These are phyloP conservation scores for Ophiostoma quercus DNA, from an alignment of 2,329 filamentous ascomycete genomes.

Conservation along the genomic window DNA sequence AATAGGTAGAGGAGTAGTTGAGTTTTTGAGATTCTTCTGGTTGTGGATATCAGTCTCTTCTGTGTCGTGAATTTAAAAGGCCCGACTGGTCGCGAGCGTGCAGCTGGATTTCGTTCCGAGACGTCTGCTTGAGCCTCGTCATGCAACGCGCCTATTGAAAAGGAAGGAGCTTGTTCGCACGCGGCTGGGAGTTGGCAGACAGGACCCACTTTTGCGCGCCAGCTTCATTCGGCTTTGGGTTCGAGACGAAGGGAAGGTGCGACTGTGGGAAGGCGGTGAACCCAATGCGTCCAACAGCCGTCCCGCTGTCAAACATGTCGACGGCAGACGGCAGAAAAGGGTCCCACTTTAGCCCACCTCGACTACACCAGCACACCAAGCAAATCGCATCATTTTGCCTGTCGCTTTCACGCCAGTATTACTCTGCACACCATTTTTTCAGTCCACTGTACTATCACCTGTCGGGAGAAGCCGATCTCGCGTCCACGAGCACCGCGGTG, in stretches of 20 bases:
- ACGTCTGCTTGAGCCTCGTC: slow-evolving; percentile 2
- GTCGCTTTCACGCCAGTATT: not conserved
- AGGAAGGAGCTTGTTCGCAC: slow-evolving; percentile 19
- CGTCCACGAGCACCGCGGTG: not conserved
- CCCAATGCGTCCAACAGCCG: not conserved
- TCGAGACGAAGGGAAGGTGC: not conserved
- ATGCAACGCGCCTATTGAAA: slow-evolving; percentile 6
- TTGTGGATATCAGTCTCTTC: not conserved
- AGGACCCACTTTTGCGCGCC: slow-evolving; percentile 17
- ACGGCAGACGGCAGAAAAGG: slow-evolving; percentile 17
- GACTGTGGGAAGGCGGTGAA: slow-evolving; percentile 21
- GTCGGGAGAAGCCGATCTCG: slow-evolving; percentile 8
- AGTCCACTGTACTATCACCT: not conserved
- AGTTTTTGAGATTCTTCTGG: not conserved
- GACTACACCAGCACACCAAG: not conserved
- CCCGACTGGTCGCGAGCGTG: not conserved
- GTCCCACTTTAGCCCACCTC: not conserved
- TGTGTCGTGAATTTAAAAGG: not conserved
- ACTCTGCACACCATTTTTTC: not conserved
- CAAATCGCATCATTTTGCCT: not conserved
- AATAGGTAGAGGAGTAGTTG: not conserved
- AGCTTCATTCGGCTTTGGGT: not conserved
- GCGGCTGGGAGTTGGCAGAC: slow-evolving; percentile 15
- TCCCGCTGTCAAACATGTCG: not conserved
- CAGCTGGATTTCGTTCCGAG: not conserved